phyloP scores from a whole-genome alignment of 108 stramenopile species.

The Nitzschia palea region DNA sequence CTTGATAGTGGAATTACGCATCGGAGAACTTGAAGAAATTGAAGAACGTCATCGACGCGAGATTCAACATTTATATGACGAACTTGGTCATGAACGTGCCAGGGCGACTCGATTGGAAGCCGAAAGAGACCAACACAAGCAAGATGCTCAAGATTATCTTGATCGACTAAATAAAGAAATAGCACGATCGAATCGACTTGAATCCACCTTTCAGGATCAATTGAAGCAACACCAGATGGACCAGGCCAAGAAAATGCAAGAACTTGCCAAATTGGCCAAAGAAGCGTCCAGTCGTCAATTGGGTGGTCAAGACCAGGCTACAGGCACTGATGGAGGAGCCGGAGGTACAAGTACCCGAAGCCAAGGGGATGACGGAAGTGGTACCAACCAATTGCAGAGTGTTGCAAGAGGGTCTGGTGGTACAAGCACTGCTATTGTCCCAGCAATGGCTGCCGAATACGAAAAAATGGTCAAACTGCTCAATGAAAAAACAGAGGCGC shows the following conservation, averaged over 20 bases:
- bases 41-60: conserved; percentile 54
- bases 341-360: background rate
- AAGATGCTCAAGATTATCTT: conserved; percentile 17
- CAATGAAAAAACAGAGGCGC: conserved; percentile 29
- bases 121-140: conserved; percentile 40
- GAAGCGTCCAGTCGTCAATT: too few species aligned
- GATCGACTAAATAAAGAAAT: conserved; percentile 24
- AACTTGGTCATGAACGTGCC: conserved; percentile 38
- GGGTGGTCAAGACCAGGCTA: too few species aligned
- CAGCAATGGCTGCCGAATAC: conserved; percentile 27
- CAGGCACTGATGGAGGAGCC: too few species aligned
- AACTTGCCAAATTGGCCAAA: conserved; percentile 15
- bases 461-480: conserved; percentile 23
- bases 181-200: conserved; percentile 13
- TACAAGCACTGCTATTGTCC: conserved; percentile 1
- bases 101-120: conserved; percentile 42
- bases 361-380: background rate
- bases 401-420: background rate
- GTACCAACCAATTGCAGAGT: background rate
- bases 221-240: conserved; percentile 14
- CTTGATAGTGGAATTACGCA: conserved; percentile 51
- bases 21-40: conserved; percentile 80
- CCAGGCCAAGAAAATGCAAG: conserved; percentile 28
- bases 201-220: conserved; percentile 20
- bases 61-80: conserved; percentile 47